Base-by-base conservation (phyloP, 371 early-diverging fungal species). In the Lichtheimia corymbifera region DNA sequence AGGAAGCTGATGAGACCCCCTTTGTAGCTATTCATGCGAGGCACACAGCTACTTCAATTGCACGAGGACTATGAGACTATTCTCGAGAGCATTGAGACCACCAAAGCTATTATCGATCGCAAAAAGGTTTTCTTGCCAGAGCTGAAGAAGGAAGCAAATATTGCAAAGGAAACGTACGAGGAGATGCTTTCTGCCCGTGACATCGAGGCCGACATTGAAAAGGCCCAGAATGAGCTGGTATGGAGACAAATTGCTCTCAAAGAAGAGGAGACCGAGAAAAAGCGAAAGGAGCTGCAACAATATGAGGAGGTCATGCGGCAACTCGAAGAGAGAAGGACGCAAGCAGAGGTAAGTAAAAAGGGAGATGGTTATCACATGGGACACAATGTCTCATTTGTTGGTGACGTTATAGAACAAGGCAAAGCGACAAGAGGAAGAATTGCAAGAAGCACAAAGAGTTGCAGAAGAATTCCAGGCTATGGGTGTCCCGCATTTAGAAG, bases 31-130 rank as follows among this genome's bases (percentile, higher is more conserved):
- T 97, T 96, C 61, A 74, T 90, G 71, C 85, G 87, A 53, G 98
- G 96, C 22, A 96, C 97, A 0, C 91, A 93, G 65, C 74, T 97
- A 15, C 77, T 81, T 4, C 91, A 93, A 64, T 80, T 96, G 2
- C 74, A 80, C 41, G 73, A 74, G 7, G 96, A 96, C 66, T 92
- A 92, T 58, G 78, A 79, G 27, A 40, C 67, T 0, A 75, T 94
- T 4, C 83, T 88, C n/a, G 87, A 91, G 42, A 82, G 84, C 50
- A 76, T 95, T 4, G 84, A 83, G 2, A 82, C 78, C 1, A 84
- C 88, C 20, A 80, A 78, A 18, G 61, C 63, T 3, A 83, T 81
- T 3, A 73, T 93, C 18, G 72, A 77, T 18, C 70, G 72, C 35
- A 91, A 93, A 62, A 75, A 70, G 42, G 77, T 64, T 20, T 54